A percentile compares a stretch with the other conserved stretches of the same genome.
Evolutionary conservation across 1,139 yeast species (phyloP).

Genomic region (Pichia sp.): DNA sequence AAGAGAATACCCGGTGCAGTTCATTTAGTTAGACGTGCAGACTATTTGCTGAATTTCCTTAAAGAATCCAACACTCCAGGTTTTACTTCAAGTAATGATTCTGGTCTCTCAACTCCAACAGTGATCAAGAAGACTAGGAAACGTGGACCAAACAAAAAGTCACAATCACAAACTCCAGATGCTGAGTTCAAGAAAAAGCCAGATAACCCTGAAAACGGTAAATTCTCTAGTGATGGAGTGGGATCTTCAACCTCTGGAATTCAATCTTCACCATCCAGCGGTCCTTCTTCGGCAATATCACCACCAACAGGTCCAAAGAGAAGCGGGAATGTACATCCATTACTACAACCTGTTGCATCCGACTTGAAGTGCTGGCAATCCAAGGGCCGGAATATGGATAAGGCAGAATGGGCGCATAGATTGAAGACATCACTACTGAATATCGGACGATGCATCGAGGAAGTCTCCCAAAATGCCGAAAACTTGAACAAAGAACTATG

Average conservation of each 20-base stretch:
- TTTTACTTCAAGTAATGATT: constrained; percentile 12
- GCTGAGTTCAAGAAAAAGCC: background rate
- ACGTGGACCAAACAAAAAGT: constrained; percentile 9
- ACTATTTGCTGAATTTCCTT: constrained; percentile 68
- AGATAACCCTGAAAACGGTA: background rate
- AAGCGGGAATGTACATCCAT: constrained; percentile 18
- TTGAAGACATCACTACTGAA: constrained; percentile 65
- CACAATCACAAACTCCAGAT: constrained; percentile 21
- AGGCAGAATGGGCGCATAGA: constrained; percentile 75
- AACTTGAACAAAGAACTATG: constrained; percentile 66
- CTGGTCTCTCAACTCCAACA: constrained; percentile 20
- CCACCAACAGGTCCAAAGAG: constrained; percentile 18
- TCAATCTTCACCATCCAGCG: background rate
- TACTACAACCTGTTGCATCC: constrained; percentile 61
- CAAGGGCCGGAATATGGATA: constrained; percentile 76
- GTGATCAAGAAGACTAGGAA: constrained; percentile 7
- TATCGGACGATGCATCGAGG: constrained; percentile 71
- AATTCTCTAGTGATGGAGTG: background rate
- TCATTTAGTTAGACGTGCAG: constrained; percentile 89
- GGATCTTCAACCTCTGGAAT: background rate
- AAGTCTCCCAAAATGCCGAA: constrained; percentile 29
- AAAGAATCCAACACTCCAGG: constrained; percentile 35
- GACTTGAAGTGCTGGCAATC: constrained; percentile 69
- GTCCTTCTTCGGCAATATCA: constrained; percentile 2
- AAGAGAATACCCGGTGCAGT: constrained; percentile 71